phyloP scores from a whole-genome alignment of 1,139 yeast genomes.

The Geotrichum reessii region DNA sequence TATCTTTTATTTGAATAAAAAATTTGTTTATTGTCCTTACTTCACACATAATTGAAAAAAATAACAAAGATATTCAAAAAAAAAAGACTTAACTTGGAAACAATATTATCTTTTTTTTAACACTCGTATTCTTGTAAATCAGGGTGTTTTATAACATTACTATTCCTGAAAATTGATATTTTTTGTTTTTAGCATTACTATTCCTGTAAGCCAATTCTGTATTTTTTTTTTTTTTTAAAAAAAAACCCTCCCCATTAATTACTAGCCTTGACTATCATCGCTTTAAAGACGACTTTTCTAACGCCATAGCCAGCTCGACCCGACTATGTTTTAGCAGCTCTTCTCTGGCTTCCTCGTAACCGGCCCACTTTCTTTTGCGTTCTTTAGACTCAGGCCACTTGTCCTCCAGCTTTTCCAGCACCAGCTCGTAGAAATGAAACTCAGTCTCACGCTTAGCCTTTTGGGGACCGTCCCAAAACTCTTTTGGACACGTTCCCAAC shows the following conservation, averaged over 20 bases:
- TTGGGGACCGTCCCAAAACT: slow-evolving; percentile 46
- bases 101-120: too few species aligned
- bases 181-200: too few species aligned
- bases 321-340: slow-evolving; percentile 22
- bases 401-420: slow-evolving; percentile 47
- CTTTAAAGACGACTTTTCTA: slow-evolving; percentile 14
- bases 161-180: too few species aligned
- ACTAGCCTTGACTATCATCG: neutral
- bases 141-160: too few species aligned
- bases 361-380: slow-evolving; percentile 70
- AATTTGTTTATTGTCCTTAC: too few species aligned
- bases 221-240: neutral
- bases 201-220: neutral
- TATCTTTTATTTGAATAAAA: too few species aligned
- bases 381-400: slow-evolving; percentile 68
- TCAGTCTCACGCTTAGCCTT: slow-evolving; percentile 56
- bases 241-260: neutral
- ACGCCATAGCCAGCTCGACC: slow-evolving; percentile 24
- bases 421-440: slow-evolving; percentile 79
- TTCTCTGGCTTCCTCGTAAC: slow-evolving; percentile 55
- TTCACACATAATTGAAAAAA: too few species aligned
- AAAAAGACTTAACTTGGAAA: too few species aligned
- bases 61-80: too few species aligned
- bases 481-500: slow-evolving; percentile 67
- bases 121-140: too few species aligned